A percentile compares a stretch with the other conserved stretches of the same genome.
phyloP scores from a whole-genome alignment of 1,139 yeast species.

The Saccharomyces hybrid region DNA sequence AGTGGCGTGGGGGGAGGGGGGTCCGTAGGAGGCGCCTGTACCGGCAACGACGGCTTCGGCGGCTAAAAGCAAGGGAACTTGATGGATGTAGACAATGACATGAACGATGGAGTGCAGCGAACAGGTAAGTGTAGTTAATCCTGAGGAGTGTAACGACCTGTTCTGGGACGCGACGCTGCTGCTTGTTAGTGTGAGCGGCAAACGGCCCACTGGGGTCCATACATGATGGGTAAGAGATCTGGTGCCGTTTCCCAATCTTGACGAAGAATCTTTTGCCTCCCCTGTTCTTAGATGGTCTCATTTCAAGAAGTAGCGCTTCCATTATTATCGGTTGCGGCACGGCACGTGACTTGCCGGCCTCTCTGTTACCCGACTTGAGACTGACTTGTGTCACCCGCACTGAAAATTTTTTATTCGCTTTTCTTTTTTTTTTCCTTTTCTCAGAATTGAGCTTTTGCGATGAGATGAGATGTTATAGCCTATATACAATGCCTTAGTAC shows the following conservation, averaged over 20 bases:
- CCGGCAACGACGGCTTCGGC: neutral
- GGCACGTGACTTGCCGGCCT: neutral
- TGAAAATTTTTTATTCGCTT: neutral
- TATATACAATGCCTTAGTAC: neutral
- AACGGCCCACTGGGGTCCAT: too few species aligned
- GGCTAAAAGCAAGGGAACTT: neutral
- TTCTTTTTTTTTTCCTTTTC: neutral
- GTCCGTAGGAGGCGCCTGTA: neutral
- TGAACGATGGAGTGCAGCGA: neutral
- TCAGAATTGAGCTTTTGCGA: neutral
- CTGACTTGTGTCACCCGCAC: neutral
- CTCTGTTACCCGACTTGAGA: neutral
- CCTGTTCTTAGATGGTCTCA: too few species aligned
- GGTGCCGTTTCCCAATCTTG: too few species aligned
- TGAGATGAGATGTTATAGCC: constrained; percentile 3
- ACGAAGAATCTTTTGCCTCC: too few species aligned
- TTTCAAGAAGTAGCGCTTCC: neutral
- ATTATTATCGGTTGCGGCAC: neutral
- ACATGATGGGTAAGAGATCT: too few species aligned
- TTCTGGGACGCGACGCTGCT: too few species aligned
- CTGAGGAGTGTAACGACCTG: neutral
- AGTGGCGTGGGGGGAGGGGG: neutral
- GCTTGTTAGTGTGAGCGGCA: too few species aligned
- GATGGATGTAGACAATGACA: neutral
- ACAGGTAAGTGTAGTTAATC: neutral